Conservation (phyloP, 345 rosid genomes). For the Erodium maritimum region DNA sequence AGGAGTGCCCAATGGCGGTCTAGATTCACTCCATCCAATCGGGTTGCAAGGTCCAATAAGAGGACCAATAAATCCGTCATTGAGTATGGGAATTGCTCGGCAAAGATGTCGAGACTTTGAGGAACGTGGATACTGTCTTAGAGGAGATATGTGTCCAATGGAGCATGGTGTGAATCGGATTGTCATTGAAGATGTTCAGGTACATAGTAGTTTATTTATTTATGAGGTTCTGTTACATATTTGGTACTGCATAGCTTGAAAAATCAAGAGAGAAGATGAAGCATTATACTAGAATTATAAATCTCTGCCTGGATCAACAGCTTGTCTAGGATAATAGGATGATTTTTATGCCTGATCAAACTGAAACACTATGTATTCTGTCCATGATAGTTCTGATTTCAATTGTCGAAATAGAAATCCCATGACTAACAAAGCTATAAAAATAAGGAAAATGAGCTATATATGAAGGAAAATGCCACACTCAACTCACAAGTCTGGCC, state of each 20-base stretch:
- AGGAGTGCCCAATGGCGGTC: conserved; percentile 61
- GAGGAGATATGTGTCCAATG: conserved; percentile 99
- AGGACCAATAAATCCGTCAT: conserved; percentile 46
- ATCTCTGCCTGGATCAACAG: not conserved
- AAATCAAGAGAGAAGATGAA: not conserved
- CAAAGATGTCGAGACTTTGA: conserved; percentile 95
- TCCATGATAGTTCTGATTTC: not conserved
- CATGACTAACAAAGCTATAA: too few relatives aligned
- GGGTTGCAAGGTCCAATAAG: conserved; percentile 62
- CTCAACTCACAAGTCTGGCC: too few relatives aligned
- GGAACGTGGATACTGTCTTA: conserved; percentile 94
- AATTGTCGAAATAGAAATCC: too few relatives aligned
- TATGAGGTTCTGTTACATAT: not conserved
- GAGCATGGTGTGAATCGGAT: conserved; percentile 99
- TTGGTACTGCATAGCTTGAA: not conserved
- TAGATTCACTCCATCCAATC: conserved; percentile 63
- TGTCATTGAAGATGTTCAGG: conserved; percentile 98
- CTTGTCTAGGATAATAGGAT: not conserved
- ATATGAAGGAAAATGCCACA: too few relatives aligned
- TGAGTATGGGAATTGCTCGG: conserved; percentile 64
- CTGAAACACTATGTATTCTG: not conserved
- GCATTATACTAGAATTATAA: not conserved
- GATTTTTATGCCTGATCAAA: not conserved
- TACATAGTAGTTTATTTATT: conserved; percentile 11
- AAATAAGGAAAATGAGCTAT: too few relatives aligned